These are phyloP conservation scores for Rhinocladiella similis DNA, from an alignment of 2,329 filamentous ascomycete species.

Conservation along the genomic window DNA sequence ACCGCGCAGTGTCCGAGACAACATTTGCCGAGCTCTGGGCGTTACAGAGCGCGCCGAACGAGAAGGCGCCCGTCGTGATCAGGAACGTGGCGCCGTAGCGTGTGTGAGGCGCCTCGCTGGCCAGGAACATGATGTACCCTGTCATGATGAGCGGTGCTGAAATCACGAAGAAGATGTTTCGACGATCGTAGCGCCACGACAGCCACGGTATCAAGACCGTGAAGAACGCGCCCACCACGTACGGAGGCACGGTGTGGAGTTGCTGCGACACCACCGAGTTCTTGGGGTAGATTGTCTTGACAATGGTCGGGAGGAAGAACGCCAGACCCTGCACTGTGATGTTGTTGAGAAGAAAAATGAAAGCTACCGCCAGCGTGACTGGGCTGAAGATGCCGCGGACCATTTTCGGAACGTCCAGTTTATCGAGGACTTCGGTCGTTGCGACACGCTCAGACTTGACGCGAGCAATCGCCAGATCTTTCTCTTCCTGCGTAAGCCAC, in stretches of 20 bases:
- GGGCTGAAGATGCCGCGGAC: slow-evolving; percentile 65
- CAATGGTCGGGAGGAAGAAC: slow-evolving; percentile 71
- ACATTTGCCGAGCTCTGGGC: slow-evolving; percentile 70
- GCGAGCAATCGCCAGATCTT: slow-evolving; percentile 64
- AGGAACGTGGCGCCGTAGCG: slow-evolving; percentile 72
- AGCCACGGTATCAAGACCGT: slow-evolving; percentile 62
- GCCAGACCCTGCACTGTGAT: slow-evolving; percentile 70
- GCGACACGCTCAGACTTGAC: slow-evolving; percentile 68
- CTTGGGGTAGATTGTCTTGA: slow-evolving; percentile 65
- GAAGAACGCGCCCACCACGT: slow-evolving; percentile 67
- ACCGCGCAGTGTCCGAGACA: slow-evolving; percentile 68
- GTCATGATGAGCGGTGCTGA: slow-evolving; percentile 65
- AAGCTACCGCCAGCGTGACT: slow-evolving; percentile 56
- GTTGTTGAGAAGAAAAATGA: slow-evolving; percentile 66
- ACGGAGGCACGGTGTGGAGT: slow-evolving; percentile 69
- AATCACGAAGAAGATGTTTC: slow-evolving; percentile 62
- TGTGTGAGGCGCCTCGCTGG: slow-evolving; percentile 50
- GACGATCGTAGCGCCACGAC: slow-evolving; percentile 60
- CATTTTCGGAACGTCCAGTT: slow-evolving; percentile 60
- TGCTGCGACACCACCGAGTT: slow-evolving; percentile 62
- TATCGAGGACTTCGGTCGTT: slow-evolving; percentile 63
- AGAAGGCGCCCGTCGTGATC: slow-evolving; percentile 64
- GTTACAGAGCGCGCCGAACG: slow-evolving; percentile 64
- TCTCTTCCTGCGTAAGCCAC: slow-evolving; percentile 67
- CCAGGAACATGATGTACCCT: slow-evolving; percentile 71